Evolutionary conservation across 2,329 filamentous ascomycete genomes (phyloP).

Genomic region (Diplodia intermedia): DNA sequence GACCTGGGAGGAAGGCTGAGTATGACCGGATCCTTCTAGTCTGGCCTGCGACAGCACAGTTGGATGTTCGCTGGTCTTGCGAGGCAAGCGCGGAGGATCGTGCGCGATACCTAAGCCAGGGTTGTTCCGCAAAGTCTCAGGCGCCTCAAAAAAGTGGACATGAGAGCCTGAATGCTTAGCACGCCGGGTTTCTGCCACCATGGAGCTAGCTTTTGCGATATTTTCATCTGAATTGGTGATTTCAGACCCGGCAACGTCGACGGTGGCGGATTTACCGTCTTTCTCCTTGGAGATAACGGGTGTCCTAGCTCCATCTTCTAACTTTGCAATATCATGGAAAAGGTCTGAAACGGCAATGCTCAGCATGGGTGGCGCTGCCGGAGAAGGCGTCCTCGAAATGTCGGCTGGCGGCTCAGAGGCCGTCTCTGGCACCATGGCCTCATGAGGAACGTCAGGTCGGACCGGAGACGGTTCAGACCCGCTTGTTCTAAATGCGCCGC

Average conservation of each 20-base stretch:
- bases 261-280: too few species aligned
- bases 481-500: not conserved
- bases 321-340: not conserved
- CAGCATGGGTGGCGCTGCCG: not conserved
- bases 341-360: not conserved
- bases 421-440: not conserved
- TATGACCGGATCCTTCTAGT: not conserved
- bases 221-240: constrained; percentile 14
- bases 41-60: not conserved
- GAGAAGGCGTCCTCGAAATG: not conserved
- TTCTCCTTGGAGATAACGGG: not conserved
- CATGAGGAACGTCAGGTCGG: not conserved
- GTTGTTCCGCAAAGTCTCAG: not conserved
- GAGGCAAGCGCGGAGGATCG: not conserved
- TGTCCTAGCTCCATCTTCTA: not conserved
- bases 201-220: not conserved
- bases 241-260: constrained; percentile 10
- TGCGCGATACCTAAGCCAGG: not conserved
- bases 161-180: not conserved
- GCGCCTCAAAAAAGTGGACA: not conserved
- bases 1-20: not conserved
- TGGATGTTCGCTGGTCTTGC: not conserved
- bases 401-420: not conserved
- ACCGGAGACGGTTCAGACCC: not conserved
- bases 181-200: not conserved